Conservation (phyloP, 2,329 filamentous ascomycete genomes). For the Talaromyces sp. region DNA sequence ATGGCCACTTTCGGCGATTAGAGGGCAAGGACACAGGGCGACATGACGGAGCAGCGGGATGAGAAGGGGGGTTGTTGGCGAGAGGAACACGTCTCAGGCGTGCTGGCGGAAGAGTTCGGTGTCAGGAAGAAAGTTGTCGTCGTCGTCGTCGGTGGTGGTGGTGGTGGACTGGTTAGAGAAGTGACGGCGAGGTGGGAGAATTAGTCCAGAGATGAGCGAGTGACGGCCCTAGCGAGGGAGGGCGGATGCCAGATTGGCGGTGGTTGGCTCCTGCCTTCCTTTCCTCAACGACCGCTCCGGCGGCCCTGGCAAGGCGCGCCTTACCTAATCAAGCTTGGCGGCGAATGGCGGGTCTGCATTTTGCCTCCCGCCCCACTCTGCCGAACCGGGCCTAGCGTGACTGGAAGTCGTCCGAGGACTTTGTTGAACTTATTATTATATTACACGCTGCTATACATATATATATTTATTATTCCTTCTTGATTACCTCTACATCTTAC, state of each 20-base stretch:
- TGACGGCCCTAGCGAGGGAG: slow-evolving; percentile 3
- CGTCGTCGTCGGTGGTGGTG: background rate
- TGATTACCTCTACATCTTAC: background rate
- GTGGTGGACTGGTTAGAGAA: background rate
- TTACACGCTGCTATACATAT: too few species aligned
- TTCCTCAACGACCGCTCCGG: background rate
- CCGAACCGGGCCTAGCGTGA: background rate
- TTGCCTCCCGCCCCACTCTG: background rate
- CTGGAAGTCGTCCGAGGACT: background rate
- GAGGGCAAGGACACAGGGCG: background rate
- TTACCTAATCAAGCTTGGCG: background rate
- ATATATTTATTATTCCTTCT: background rate
- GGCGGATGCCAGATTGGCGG: background rate
- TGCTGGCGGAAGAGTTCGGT: background rate
- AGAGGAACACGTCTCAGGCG: background rate
- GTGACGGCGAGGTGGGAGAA: background rate
- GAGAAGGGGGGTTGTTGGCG: background rate
- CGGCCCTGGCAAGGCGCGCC: background rate
- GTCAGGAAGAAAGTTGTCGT: background rate
- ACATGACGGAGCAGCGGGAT: slow-evolving; percentile 6
- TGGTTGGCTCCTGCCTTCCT: background rate
- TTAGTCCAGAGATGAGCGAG: background rate
- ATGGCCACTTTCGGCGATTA: slow-evolving; percentile 10
- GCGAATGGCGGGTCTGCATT: background rate
- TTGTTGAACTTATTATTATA: background rate